Percentiles rank a stretch among this genome's conserved stretches.
These are phyloP conservation scores for Cyamopsis tetragonoloba DNA, from an alignment of 306 rosid genomes.

Conservation along the genomic window DNA sequence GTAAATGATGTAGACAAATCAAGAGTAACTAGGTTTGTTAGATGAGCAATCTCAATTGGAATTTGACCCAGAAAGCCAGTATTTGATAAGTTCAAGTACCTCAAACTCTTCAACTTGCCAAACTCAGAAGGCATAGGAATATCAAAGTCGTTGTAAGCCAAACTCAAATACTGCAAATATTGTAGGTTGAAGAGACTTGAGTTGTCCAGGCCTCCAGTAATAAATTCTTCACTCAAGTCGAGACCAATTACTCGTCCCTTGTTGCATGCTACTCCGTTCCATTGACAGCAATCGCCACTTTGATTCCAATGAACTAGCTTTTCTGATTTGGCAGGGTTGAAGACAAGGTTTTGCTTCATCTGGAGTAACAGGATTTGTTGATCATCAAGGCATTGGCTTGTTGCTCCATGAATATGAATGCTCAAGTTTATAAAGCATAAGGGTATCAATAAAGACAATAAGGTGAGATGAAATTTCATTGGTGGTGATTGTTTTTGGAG, in stretches of 20 bases:
- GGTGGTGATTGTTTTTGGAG: background rate
- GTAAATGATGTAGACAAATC: background rate
- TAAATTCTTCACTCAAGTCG: conserved; percentile 26
- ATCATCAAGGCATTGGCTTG: background rate
- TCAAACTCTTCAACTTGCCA: conserved; percentile 10
- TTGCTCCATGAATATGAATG: background rate
- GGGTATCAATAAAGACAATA: background rate
- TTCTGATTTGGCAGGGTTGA: background rate
- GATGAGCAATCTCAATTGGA: conserved; percentile 27
- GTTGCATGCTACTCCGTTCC: conserved; percentile 47
- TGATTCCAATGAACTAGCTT: conserved; percentile 27
- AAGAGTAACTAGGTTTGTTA: conserved; percentile 28
- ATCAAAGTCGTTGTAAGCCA: conserved; percentile 15
- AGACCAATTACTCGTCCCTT: conserved; percentile 7
- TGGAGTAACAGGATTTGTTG: background rate
- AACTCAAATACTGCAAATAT: conserved; percentile 18
- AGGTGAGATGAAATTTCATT: background rate
- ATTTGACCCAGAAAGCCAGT: conserved; percentile 30
- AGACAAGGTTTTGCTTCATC: conserved; percentile 16
- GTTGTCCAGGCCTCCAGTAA: conserved; percentile 15
- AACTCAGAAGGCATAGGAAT: conserved; percentile 25
- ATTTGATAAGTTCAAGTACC: conserved; percentile 16
- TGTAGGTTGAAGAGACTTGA: conserved; percentile 33
- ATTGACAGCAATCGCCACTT: conserved; percentile 29
- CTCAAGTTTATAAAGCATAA: background rate